These are phyloP conservation scores for Magnolia kwangsiensis DNA, from an alignment of 164 flowering plant genomes.

Conservation along the genomic window DNA sequence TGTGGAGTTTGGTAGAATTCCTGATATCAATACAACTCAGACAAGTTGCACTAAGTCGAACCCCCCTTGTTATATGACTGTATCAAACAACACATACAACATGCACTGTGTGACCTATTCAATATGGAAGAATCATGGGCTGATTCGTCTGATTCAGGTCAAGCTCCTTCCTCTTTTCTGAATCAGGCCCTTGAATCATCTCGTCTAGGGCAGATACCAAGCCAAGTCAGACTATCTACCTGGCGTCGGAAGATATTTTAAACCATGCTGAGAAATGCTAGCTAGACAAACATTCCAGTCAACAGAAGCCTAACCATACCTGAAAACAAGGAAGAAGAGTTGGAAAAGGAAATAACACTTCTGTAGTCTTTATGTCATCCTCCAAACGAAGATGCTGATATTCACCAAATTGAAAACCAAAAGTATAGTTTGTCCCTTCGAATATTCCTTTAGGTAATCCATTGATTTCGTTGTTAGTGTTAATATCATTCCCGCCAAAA, in stretches of 20 bases:
- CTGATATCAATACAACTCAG: no score
- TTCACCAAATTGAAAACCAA: constrained; percentile 63
- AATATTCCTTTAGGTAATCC: constrained; percentile 8
- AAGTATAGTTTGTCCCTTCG: constrained; percentile 56
- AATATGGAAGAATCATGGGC: neutral
- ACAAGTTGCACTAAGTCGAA: neutral
- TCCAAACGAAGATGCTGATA: constrained; percentile 38
- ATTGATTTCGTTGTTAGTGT: neutral
- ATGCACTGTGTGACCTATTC: neutral
- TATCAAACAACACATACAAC: neutral
- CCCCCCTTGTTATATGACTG: neutral
- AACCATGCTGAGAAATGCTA: neutral
- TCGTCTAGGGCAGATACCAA: neutral
- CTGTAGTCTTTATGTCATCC: constrained; percentile 45
- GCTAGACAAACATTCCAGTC: constrained; percentile 1
- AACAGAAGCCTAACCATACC: constrained; percentile 32
- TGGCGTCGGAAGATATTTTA: neutral
- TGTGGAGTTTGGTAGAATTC: neutral
- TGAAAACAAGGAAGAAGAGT: constrained; percentile 80
- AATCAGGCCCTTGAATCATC: neutral
- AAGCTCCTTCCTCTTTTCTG: neutral
- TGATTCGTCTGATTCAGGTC: neutral
- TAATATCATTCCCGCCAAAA: constrained; percentile 28
- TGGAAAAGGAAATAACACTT: constrained; percentile 74
- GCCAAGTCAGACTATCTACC: neutral